phyloP scores from a whole-genome alignment of 192 early-diverging fungal species.

The Dissophora ornata region DNA sequence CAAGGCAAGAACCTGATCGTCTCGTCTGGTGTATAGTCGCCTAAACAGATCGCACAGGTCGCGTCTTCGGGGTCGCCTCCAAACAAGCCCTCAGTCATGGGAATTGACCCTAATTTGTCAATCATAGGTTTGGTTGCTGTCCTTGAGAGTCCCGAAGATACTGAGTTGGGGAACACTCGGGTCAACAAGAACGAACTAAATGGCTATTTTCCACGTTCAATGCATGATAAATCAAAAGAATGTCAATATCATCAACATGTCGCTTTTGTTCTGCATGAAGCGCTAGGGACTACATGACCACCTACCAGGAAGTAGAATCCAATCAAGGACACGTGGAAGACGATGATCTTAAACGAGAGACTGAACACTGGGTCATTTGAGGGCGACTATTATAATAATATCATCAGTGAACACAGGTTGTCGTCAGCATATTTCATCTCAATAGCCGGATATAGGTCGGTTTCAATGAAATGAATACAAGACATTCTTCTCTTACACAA shows the following conservation, averaged over 20 bases:
- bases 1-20: conserved; percentile 51
- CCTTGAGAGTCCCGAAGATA: conserved; percentile 32
- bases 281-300: not conserved
- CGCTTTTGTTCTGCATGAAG: no score
- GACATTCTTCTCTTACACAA: conserved; percentile 36
- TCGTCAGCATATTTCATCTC: no score
- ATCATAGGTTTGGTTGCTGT: conserved; percentile 54
- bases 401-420: no score
- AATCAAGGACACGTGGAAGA: conserved; percentile 41
- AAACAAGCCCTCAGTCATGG: conserved; percentile 49
- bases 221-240: not conserved
- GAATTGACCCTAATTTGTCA: conserved; percentile 31
- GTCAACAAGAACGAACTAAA: conserved; percentile 27
- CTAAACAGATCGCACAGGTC: conserved; percentile 52
- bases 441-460: no score
- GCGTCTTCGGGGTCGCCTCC: conserved; percentile 46
- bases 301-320: conserved; percentile 51
- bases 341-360: conserved; percentile 48
- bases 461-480: no score
- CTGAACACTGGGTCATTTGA: conserved; percentile 33
- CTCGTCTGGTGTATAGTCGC: conserved; percentile 43
- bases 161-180: conserved; percentile 21
- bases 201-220: conserved; percentile 17
- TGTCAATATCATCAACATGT: no score
- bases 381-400: conserved; percentile 16